Base-by-base conservation (phyloP, 2,329 filamentous ascomycete genomes). In the Hymenoscyphus linearis region DNA sequence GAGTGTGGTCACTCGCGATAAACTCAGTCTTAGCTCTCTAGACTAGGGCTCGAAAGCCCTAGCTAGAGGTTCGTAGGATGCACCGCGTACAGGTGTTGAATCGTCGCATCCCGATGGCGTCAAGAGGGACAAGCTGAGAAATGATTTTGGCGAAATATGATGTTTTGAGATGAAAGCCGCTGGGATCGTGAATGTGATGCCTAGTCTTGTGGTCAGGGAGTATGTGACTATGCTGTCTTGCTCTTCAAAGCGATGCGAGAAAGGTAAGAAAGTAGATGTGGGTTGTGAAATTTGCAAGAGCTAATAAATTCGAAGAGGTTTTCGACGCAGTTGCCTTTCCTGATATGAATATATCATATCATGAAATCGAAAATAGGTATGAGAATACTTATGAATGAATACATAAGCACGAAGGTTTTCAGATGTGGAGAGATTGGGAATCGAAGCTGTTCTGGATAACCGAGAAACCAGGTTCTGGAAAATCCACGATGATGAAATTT, bases 121-220 rank as follows among this genome's bases (percentile, higher is more conserved):
- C 2, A 14, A 1, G 5, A 52, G 50, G 9, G 50, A 52, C 18
- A 1, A 4, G 50, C 2, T 31, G 10, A 52, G 50, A 3, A 3
- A 52, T 10, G 2, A 27, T 1, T 2, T 14, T 31, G 1, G 6
- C 3, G 50, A 9, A 1, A 5, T 27, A 4, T 22, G 9, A 1
- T 52, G 50, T n/a, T 50, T 55, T 50, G 40, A 47, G 13, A 26
- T 27, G 54, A 14, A 60, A 37, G 16, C 36, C 35, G 50, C 50
- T 16, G 50, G 50, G 2, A 1, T 52, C 10, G 27, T 52, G 12
- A 4, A 52, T 31, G 13, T 6, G 12, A 6, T 52, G 4, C 7
- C 22, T 25, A 12, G 22, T 10, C 9, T 27, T 14, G 47, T 52
- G 6, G 22, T 52, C 47, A 18, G 22, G 47, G 18, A 26, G 4